Evolutionary conservation across 192 early-diverging fungal species (phyloP), one percentile per base, ranked within the genome.

Genomic region (Coemansia sp.): DNA sequence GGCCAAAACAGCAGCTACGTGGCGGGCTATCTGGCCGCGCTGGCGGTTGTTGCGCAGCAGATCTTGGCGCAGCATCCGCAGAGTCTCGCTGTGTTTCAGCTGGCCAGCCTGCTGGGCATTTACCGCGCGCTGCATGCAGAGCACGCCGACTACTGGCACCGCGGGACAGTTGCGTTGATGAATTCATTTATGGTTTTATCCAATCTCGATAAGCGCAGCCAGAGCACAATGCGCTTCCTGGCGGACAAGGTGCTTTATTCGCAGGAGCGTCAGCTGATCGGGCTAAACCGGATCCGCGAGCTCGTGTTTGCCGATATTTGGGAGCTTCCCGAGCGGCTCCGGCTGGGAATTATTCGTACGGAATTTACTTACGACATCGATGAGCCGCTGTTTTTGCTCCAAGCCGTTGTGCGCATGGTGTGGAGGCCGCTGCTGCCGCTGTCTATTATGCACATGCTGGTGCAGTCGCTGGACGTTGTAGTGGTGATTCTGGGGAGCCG

Each of bases 371-470:
- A 70, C 47, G 50, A 77, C 24, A 29, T 50, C 16, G 27, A 63
- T 5, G 67, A 77, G 59, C 46, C 63, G 4, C 32, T 77, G 38
- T 77, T 77, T 40, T 22, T 77, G 35, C 56, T 77, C 16, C 67
- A 67, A 10, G 73, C 67, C 18, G 59, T 77, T 22, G 8, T 52
- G 3, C 67, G 73, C 4, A 70, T 77, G 67, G 44, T 62, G 0
- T 77, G 73, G 73, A 58, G 73, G 12, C 73, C 73, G n/a, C 27
- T 70, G 50, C 44, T 76, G 7, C 73, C 73, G 1, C 27, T 76
- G 11, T 65, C 56, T n/a, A 44, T 66, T 6, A n/a, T 60, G 7
- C 44, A 53, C 3, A 54, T 51, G 14, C 18, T 70, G 22, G 4
- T 54, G n/a, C 25, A 60, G 29, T 46, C 50, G n/a, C 21, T 52